Base-by-base conservation (phyloP, 306 rosid genomes). In the Rosa lucieae region DNA sequence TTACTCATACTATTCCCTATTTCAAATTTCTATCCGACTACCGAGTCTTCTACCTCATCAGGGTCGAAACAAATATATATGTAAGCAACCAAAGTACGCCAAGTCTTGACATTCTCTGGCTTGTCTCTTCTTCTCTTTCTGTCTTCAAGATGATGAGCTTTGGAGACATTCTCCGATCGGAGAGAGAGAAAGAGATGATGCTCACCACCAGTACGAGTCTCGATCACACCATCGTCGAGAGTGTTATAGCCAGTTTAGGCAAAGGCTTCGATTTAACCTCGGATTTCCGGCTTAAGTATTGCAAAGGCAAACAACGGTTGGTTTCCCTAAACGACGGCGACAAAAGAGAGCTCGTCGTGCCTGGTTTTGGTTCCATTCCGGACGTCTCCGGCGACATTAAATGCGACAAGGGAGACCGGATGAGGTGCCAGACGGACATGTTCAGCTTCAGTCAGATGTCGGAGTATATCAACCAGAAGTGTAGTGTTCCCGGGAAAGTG, bases 381-480 rank as follows among this genome's bases (percentile, higher is more conserved):
- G 80, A 88, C 67, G 90, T 95, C 66, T 88, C 99, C 1, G 66
- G 82, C 26, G 98, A 92, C 23, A 89, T 95, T 53, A 95, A 93
- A 83, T 91, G 96, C 49, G 98, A 93, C 67, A 93, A 90, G 76
- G 99, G 99, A 1, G 99, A 95, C 3, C 89, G 92, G 1, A 88
- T 72, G 1, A 89, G 97, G 18, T 91, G 87, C 78, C 96, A 91
- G 61, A 83, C 96, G 23, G 99, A 93, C 65, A 76, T 89, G 58
- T 92, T 91, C 76, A 85, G 80, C 12, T 95, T 93, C 89, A 83
- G 74, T 13, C 93, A 94, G 99, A 95, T 95, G 99, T 87, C 99
- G 17, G 98, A 92, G 66, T 62, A 80, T 13, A 89, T 91, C 82
- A 95, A 95, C 77, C 91, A 73, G 49, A 84, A 81, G 42, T 80